Base-by-base conservation (phyloP, 768 basidiomycete species). In the Kwoniella dejecticola region DNA sequence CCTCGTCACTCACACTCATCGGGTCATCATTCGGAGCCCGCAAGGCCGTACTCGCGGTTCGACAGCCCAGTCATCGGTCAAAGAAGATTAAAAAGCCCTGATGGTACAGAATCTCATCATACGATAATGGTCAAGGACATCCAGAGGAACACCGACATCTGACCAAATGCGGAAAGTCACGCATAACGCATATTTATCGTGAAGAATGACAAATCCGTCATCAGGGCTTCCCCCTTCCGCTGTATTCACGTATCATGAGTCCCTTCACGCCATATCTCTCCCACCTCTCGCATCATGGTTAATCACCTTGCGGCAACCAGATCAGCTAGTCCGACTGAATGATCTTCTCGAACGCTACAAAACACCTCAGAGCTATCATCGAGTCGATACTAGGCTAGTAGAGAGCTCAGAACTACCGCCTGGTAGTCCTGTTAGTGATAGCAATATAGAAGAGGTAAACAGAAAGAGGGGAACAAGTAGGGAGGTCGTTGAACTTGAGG, bases 261-360 rank as follows among this genome's bases (percentile, higher is more conserved):
- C 62, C 17, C 71, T 72, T 36, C 71, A 72, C 27, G 60, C 60
- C 2, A 72, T 72, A 44, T 44, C 47, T 12, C 52, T 72, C 10
- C 66, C 71, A n/a, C 71, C 71, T 7, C 60, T 72, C 10, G 71
- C 71, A 17, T 52, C 50, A 17, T 72, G 69, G 59, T 66, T 72
- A 44, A 36, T 58, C 7, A 30, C 30, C 12, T 52, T 72, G 8
- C 30, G 54, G 24, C 24, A 26, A 33, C 60, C 65, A 10, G 63
- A 70, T 30, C 68, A 70, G 33, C 63, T 72, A 11, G 21, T 67
- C 23, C 66, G 64, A 60, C 63, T 72, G 4, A 55, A 72, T 29
- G 71, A 72, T 33, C 63, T 72, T 1, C 57, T 72, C 17, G 63
- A 67, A 12, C 31, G 68, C 24, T 72, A 63, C 33, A 50, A 64